Evolutionary conservation across 75 land plant genomes (phyloP), one percentile per base, ranked within the genome.

Genomic region (Chamaecyparis obtusa): DNA sequence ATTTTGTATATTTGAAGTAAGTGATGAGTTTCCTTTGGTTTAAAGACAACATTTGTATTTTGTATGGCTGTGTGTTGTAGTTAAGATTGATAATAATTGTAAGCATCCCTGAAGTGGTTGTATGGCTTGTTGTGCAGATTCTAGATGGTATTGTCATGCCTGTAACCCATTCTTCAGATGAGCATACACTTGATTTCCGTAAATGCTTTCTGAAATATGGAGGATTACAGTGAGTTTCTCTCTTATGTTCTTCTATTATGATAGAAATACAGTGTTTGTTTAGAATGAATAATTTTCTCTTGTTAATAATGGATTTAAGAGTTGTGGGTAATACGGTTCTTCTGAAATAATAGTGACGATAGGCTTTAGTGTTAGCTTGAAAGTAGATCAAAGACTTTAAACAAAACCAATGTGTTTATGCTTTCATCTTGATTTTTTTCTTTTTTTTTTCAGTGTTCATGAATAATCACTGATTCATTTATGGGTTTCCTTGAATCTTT

Each of bases 101-200:
- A 51, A 13, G 13, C 54, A 51, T 72, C 21, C n/a, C 30, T 43
- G 30, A 80, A 80, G n/a, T 8, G 10, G 48, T 21, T 2, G 6
- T 80, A 24, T 80, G 30, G 16, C 27, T 41, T 75, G 0, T n/a
- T 86, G 71, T 86, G 71, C 85, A 89, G 90, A 64, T 89, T 44
- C 33, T 89, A 32, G 90, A 89, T 67, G 90, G 90, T 15, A 67
- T 89, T 81, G 57, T 86, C 35, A 89, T 87, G 88, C 90, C 88
- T 32, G 90, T 89, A 21, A 83, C 83, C 72, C 90, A 44, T 35
- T 60, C 88, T 15, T 85, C 83, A 1, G 85, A 86, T 39, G 67
- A 54, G 19, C 88, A 84, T 19, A 85, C 84, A 46, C 85, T 54
- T 19, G 85, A 56, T 75, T 89, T 89, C 33, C 79, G 88, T 16